phyloP scores from a whole-genome alignment of 495 filamentous ascomycete species.

The Glonium stellatum region DNA sequence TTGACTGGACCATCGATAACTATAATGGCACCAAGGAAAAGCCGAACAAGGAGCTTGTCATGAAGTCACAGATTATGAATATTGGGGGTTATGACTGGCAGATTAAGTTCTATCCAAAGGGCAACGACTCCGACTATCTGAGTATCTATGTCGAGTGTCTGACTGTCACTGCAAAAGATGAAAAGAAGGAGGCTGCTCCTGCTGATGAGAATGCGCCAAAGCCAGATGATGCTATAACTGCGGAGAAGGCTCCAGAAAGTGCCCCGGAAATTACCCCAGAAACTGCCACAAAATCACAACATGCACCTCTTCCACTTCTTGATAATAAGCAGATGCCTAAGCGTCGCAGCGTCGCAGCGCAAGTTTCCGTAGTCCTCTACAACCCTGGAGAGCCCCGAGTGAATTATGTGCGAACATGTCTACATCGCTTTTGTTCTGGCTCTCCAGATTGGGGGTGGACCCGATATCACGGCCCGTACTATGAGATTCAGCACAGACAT shows the following conservation, averaged over 20 bases:
- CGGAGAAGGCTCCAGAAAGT: neutral
- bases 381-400: slow-evolving; percentile 61
- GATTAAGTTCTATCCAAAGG: slow-evolving; percentile 62
- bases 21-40: slow-evolving; percentile 56
- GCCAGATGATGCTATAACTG: slow-evolving; percentile 3
- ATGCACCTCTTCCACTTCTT: slow-evolving; percentile 32
- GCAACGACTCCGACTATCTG: slow-evolving; percentile 55
- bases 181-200: slow-evolving; percentile 1
- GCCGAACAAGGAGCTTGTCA: slow-evolving; percentile 52
- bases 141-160: slow-evolving; percentile 62
- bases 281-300: slow-evolving; percentile 7
- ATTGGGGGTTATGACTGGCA: slow-evolving; percentile 62
- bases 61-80: slow-evolving; percentile 52
- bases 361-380: slow-evolving; percentile 58
- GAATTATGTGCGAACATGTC: slow-evolving; percentile 49
- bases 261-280: neutral
- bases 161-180: slow-evolving; percentile 36
- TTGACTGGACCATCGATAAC: slow-evolving; percentile 54
- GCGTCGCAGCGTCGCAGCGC: slow-evolving; percentile 45
- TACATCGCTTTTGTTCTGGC: slow-evolving; percentile 53
- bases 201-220: slow-evolving; percentile 4
- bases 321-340: slow-evolving; percentile 12
- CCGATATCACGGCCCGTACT: slow-evolving; percentile 56
- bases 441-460: slow-evolving; percentile 63
- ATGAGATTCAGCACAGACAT: slow-evolving; percentile 51